Percentiles rank a stretch among this genome's conserved stretches.
phyloP scores from a whole-genome alignment of 805 yeast species.

The Saccharomycopsis synnaedendra region DNA sequence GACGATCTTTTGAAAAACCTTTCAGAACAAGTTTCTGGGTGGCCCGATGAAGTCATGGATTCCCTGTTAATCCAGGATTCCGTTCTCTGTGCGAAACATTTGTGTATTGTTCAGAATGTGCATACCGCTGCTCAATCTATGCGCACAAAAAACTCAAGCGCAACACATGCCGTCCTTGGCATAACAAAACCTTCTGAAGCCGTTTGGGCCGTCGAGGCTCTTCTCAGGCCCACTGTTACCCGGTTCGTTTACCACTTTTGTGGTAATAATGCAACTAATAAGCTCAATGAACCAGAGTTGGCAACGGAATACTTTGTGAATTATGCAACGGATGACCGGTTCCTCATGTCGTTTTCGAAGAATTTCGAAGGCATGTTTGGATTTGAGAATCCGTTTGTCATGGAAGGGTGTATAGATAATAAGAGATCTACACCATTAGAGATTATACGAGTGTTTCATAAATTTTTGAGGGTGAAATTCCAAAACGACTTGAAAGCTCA shows the following conservation, averaged over 20 bases:
- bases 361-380: neutral
- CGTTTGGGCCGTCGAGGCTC: slow-evolving; percentile 11
- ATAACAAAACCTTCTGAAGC: neutral
- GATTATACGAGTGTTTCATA: slow-evolving; percentile 11
- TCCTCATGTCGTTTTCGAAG: slow-evolving; percentile 2
- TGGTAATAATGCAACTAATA: slow-evolving; percentile 15
- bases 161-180: neutral
- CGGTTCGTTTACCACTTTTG: slow-evolving; percentile 15
- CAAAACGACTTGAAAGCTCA: slow-evolving; percentile 11
- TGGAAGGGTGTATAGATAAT: neutral
- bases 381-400: neutral
- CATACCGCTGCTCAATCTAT: neutral
- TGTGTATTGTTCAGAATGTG: slow-evolving; percentile 7
- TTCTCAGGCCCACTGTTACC: slow-evolving; percentile 11
- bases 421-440: slow-evolving; percentile 1
- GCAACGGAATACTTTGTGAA: slow-evolving; percentile 13
- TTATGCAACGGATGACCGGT: slow-evolving; percentile 5
- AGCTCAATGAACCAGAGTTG: slow-evolving; percentile 14
- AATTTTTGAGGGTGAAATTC: slow-evolving; percentile 13
- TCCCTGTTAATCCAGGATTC: slow-evolving; percentile 3
- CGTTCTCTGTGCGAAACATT: slow-evolving; percentile 7
- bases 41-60: neutral
- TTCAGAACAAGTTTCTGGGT: slow-evolving; percentile 10
- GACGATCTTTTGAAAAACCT: neutral
- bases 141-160: neutral